Conservation (phyloP, 371 early-diverging fungal species). For the Mortierella sp. region DNA sequence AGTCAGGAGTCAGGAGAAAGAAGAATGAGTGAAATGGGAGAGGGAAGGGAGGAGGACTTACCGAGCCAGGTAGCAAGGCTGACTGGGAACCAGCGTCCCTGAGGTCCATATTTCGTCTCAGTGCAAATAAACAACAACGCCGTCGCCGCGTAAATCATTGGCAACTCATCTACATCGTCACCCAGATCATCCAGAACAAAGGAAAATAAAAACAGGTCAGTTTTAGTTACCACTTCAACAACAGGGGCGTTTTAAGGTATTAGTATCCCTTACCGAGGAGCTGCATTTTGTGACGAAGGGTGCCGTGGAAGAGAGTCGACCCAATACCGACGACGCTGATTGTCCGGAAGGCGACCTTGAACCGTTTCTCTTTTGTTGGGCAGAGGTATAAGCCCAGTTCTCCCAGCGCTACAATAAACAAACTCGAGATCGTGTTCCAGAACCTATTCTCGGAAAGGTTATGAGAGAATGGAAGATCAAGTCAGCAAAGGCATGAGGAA, state of each 20-base stretch:
- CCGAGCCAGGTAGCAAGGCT: slow-evolving; percentile 49
- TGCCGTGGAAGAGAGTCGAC: slow-evolving; percentile 51
- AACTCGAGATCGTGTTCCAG: slow-evolving; percentile 56
- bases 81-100: slow-evolving; percentile 52
- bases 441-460: slow-evolving; percentile 25
- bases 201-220: neutral
- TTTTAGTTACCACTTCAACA: neutral
- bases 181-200: neutral
- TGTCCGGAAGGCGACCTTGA: slow-evolving; percentile 49
- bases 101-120: slow-evolving; percentile 50
- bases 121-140: slow-evolving; percentile 44
- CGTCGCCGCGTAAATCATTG: slow-evolving; percentile 56
- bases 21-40: neutral
- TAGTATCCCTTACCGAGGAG: slow-evolving; percentile 33
- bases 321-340: slow-evolving; percentile 53
- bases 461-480: neutral
- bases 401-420: slow-evolving; percentile 44
- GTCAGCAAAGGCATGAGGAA: neutral
- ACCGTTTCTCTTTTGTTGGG: slow-evolving; percentile 47
- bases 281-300: slow-evolving; percentile 58
- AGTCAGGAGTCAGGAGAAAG: neutral
- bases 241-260: too few relatives aligned
- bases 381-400: slow-evolving; percentile 47
- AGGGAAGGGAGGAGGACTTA: slow-evolving; percentile 17
- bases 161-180: slow-evolving; percentile 44